Conservation (phyloP, 371 early-diverging fungal genomes). For the Lichtheimia corymbifera region DNA sequence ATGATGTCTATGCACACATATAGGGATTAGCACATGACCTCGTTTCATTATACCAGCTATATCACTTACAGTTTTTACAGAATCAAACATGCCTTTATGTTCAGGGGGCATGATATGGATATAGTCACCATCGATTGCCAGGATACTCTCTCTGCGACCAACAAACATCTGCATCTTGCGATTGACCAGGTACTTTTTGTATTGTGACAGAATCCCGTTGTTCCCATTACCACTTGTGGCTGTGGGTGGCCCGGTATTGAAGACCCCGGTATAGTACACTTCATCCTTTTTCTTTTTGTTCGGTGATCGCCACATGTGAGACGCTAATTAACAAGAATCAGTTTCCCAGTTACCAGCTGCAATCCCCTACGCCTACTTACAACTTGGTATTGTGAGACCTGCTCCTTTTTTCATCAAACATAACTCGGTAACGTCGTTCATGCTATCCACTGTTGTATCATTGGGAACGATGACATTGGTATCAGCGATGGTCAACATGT, state of each 20-base stretch:
- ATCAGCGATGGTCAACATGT: conserved; percentile 81
- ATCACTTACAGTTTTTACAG: conserved; percentile 73
- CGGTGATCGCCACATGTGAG: conserved; percentile 51
- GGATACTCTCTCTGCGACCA: conserved; percentile 79
- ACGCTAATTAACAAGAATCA: conserved; percentile 18
- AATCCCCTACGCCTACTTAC: conserved; percentile 43
- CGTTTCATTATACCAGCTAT: not conserved
- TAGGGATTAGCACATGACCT: not conserved
- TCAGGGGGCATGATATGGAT: conserved; percentile 89
- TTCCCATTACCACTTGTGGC: conserved; percentile 17
- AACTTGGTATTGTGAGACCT: conserved; percentile 52
- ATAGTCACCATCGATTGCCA: conserved; percentile 94
- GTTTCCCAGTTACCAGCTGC: not conserved
- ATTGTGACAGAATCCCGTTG: conserved; percentile 44
- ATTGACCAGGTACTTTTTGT: conserved; percentile 70
- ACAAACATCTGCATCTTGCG: conserved; percentile 82
- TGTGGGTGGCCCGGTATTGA: conserved; percentile 20
- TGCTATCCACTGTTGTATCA: conserved; percentile 74
- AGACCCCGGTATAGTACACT: conserved; percentile 35
- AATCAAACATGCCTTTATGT: conserved; percentile 78
- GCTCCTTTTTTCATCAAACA: conserved; percentile 69
- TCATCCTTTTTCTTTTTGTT: conserved; percentile 52
- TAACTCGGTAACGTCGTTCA: conserved; percentile 67
- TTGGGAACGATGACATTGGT: conserved; percentile 72
- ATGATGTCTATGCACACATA: conserved; percentile 59